A percentile compares a stretch with the other conserved stretches of the same genome.
Conservation (phyloP, 805 yeast species). For the Cyberlindnera misumaiensis region DNA sequence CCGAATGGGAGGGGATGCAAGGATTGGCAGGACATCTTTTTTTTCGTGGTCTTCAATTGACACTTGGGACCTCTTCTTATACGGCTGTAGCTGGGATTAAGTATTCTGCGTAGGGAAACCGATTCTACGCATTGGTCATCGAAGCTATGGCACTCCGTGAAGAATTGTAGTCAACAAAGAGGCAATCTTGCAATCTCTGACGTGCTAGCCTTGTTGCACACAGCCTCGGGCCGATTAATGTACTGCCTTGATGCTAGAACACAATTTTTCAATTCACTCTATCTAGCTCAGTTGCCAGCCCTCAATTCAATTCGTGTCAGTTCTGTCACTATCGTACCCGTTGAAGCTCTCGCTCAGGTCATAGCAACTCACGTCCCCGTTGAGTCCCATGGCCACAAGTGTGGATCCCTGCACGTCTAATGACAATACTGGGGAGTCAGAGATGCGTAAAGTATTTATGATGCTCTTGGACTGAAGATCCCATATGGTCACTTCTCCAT, state of each 20-base stretch:
- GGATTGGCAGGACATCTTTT: slow-evolving; percentile 35
- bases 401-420: slow-evolving; percentile 8
- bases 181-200: no score
- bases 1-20: slow-evolving; percentile 63
- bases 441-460: slow-evolving; percentile 14
- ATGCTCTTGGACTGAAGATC: slow-evolving; percentile 55
- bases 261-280: no score
- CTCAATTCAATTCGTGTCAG: slow-evolving; percentile 9
- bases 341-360: slow-evolving; percentile 1
- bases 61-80: no score
- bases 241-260: no score
- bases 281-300: no score
- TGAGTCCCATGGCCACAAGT: slow-evolving; percentile 9
- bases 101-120: no score
- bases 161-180: no score
- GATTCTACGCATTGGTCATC: no score
- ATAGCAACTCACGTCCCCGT: slow-evolving; percentile 4
- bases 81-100: no score
- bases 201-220: no score
- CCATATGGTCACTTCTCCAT: slow-evolving; percentile 52
- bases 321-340: slow-evolving; percentile 8
- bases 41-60: slow-evolving; percentile 2
- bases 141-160: no score
- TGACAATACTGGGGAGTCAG: slow-evolving; percentile 12
- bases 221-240: no score